Percentiles rank a stretch among this genome's conserved stretches.
phyloP scores from a whole-genome alignment of 2,329 filamentous ascomycete species.

The Cladosporium sp. region DNA sequence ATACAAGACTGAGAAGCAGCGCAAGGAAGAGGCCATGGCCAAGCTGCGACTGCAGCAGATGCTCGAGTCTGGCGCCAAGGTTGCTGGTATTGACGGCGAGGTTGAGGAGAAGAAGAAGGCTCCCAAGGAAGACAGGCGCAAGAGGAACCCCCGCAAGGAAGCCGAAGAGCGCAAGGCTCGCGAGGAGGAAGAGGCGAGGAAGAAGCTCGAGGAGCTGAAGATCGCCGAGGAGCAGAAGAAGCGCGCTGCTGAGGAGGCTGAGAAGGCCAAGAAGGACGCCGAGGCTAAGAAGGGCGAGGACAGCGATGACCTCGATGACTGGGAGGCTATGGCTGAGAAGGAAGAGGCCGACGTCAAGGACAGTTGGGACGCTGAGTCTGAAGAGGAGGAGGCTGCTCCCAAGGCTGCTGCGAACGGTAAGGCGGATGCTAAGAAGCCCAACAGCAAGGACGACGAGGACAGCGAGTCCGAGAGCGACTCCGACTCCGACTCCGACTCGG shows the following conservation, averaged over 20 bases:
- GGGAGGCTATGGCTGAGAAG: constrained; percentile 75
- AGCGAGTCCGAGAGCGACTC: constrained; percentile 46
- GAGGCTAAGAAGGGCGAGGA: constrained; percentile 61
- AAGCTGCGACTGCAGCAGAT: constrained; percentile 81
- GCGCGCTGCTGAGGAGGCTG: constrained; percentile 70
- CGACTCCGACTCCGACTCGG: constrained; percentile 57
- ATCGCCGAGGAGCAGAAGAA: constrained; percentile 63
- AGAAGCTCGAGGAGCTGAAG: constrained; percentile 51
- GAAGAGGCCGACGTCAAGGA: constrained; percentile 81
- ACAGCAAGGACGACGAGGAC: constrained; percentile 28
- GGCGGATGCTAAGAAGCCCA: constrained; percentile 24
- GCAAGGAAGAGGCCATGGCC: constrained; percentile 72
- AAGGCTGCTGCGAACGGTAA: constrained; percentile 33
- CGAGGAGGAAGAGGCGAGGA: constrained; percentile 50
- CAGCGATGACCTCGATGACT: constrained; percentile 67
- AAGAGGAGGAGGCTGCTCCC: constrained; percentile 54
- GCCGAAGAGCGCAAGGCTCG: constrained; percentile 48
- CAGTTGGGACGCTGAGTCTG: constrained; percentile 85
- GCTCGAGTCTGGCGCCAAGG: constrained; percentile 67
- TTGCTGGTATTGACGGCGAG: constrained; percentile 52
- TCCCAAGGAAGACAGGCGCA: constrained; percentile 68
- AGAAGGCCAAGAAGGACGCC: constrained; percentile 63
- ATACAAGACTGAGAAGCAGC: constrained; percentile 80
- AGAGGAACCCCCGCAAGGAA: constrained; percentile 63
- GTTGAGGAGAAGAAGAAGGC: constrained; percentile 75